Evolutionary conservation across 495 filamentous ascomycete genomes (phyloP), one percentile per base, ranked within the genome.

Genomic region (Aspergillus nidulans): DNA sequence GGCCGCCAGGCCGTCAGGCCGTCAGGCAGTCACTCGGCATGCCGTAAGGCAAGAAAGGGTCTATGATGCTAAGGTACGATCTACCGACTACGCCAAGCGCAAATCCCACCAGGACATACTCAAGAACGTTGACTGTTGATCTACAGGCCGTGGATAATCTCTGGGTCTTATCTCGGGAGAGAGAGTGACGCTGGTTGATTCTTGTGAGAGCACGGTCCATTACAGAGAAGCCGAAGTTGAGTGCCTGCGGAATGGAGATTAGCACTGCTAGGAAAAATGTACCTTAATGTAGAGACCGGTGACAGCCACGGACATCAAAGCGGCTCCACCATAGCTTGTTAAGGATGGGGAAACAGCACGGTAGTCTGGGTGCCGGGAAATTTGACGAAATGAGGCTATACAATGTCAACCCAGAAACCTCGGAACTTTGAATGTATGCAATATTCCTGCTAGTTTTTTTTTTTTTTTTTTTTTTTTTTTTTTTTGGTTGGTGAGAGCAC

Each of bases 171-270:
- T 9, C 7, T 32, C 42, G 51, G 42, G 2, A 42, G 41, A 16
- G 36, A 38, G 18, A 24, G 26, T 18, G 24, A 25, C 1, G 0
- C 28, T 23, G 30, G 24, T 28, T 9, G 10, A 9, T 49, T 21
- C 19, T 23, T 34, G 7, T 10, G 4, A n/a, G 21, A 16, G 30
- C 4, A 34, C 9, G 45, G 7, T 1, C 18, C 18, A 6, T 7
- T 13, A n/a, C 3, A 41, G 28, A 55, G 51, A 45, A 59, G 57
- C 57, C 57, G 57, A 59, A 12, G 4, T 39, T 16, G 28, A 59
- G 32, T 54, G 40, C 57, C 57, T 26, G 56, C 50, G 56, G 56
- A 43, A 59, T 32, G 56, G 56, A 59, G 15, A 34, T 59, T 59
- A 54, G 18, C 24, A 58, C 8, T 13, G 4, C 9, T 34, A 34